These are phyloP conservation scores for Panaeolus papilionaceus DNA, from an alignment of 768 basidiomycete species.

Conservation along the genomic window DNA sequence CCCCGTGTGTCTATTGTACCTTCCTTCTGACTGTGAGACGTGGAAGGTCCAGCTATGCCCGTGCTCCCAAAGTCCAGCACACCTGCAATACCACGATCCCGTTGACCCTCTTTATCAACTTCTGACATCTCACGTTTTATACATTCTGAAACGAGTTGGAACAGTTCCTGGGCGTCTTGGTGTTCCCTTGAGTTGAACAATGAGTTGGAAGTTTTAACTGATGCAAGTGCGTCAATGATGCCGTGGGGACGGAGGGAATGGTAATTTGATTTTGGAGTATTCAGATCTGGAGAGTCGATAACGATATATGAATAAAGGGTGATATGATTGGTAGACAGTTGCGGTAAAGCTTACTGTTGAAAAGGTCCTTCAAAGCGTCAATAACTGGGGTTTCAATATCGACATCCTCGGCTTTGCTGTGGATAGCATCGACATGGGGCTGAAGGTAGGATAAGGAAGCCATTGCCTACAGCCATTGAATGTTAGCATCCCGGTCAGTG, in stretches of 20 bases:
- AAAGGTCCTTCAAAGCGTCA: slow-evolving; percentile 76
- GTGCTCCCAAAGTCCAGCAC: slow-evolving; percentile 39
- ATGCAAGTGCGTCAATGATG: slow-evolving; percentile 74
- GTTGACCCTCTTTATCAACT: slow-evolving; percentile 72
- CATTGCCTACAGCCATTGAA: slow-evolving; percentile 67
- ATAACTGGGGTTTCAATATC: slow-evolving; percentile 89
- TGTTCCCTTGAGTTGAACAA: slow-evolving; percentile 91
- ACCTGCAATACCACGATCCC: slow-evolving; percentile 76
- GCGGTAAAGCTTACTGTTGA: slow-evolving; percentile 57
- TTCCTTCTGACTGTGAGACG: slow-evolving; percentile 20
- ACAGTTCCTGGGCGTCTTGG: slow-evolving; percentile 98
- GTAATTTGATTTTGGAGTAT: slow-evolving; percentile 62
- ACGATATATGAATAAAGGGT: slow-evolving; percentile 18
- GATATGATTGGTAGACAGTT: slow-evolving; percentile 8
- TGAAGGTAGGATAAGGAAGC: slow-evolving; percentile 86
- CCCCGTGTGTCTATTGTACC: slow-evolving; percentile 21
- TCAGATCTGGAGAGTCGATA: slow-evolving; percentile 53
- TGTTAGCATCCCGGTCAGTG: neutral
- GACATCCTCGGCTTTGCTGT: slow-evolving; percentile 74
- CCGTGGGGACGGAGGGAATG: slow-evolving; percentile 72
- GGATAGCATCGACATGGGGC: slow-evolving; percentile 78
- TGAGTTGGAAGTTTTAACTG: slow-evolving; percentile 36
- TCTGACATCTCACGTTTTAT: slow-evolving; percentile 84
- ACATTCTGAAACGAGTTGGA: slow-evolving; percentile 89
- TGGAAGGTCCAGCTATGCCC: slow-evolving; percentile 3